Evolutionary conservation across 805 yeast species (phyloP), one percentile per base, ranked within the genome.

Genomic region (Scheffersomyces coipomensis): DNA sequence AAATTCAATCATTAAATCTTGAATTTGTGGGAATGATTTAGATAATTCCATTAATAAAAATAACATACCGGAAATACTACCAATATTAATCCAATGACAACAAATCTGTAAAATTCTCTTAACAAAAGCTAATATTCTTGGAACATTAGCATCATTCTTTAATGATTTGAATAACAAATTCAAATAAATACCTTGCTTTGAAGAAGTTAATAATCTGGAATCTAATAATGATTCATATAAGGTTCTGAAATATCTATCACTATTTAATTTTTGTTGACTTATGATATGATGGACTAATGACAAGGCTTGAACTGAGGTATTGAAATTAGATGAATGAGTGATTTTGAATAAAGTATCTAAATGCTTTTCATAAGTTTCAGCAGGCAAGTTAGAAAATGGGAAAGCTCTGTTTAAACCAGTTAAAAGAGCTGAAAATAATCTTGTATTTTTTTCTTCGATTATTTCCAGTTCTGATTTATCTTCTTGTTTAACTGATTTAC

Each of bases 331-430:
- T 13, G 96, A 84, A 61, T 91, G 97, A 4, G 97, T 90, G 58
- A 91, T 91, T 54, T 79, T 80, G 74, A 85, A 93, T 40, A 93
- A 68, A 0, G 95, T 83, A 55, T 88, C 84, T 55, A 91, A 70
- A 64, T 93, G 97, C 44, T 76, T 71, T 47, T 80, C 78, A 55
- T 83, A 88, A 5, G 78, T 76, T 21, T 83, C 81, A 27, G 80
- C 75, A 13, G 88, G 82, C 39, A 93, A 69, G 46, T 80, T 75
- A 2, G 96, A 81, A 59, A 87, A 93, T 39, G 98, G 98, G 73
- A 88, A 91, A 0, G 98, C 90, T 66, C 99, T 85, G 60, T 93
- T 93, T 42, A 93, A 77, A 50, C 99, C 99, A 1, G 99, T 88
- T 48, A 93, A 76, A 40, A 93, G 75, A 12, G 97, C 97, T 21